Percentiles rank a stretch among this genome's conserved stretches.
phyloP scores from a whole-genome alignment of 2,329 filamentous ascomycete species.

The Juglanconis juglandina region DNA sequence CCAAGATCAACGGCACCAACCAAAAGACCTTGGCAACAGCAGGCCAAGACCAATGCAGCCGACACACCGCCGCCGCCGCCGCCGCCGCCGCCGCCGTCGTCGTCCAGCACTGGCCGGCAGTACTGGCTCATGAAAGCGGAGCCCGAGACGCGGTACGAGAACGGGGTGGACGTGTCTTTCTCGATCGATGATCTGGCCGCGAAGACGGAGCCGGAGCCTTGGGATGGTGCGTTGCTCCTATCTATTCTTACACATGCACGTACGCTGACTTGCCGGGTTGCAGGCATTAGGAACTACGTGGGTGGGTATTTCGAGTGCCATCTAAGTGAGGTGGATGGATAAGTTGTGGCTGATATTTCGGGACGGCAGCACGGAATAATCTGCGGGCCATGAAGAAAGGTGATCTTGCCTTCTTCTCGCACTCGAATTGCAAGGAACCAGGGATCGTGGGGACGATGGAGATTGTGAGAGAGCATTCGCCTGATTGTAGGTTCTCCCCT shows the following conservation, averaged over 20 bases:
- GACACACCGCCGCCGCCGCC: neutral
- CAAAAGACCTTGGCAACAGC: neutral
- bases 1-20: neutral
- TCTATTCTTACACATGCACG: neutral
- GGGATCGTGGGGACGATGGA: slow-evolving; percentile 87
- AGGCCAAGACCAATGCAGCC: neutral
- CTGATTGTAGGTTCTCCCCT: slow-evolving; percentile 60
- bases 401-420: slow-evolving; percentile 94
- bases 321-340: neutral
- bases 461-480: slow-evolving; percentile 77
- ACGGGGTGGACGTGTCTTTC: slow-evolving; percentile 85
- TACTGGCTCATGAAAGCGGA: slow-evolving; percentile 88
- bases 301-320: slow-evolving; percentile 3
- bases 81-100: no score
- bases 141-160: slow-evolving; percentile 81
- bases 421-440: slow-evolving; percentile 86
- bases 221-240: slow-evolving; percentile 67
- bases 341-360: neutral
- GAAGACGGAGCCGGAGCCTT: slow-evolving; percentile 75
- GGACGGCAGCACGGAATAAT: slow-evolving; percentile 69
- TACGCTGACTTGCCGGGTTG: slow-evolving; percentile 17
- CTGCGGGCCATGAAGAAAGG: slow-evolving; percentile 87
- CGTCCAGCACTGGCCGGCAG: slow-evolving; percentile 22
- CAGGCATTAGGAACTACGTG: slow-evolving; percentile 34
- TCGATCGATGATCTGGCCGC: slow-evolving; percentile 85